phyloP scores from a whole-genome alignment of 2,329 filamentous ascomycete genomes.

The Beauveria rudraprayagi region DNA sequence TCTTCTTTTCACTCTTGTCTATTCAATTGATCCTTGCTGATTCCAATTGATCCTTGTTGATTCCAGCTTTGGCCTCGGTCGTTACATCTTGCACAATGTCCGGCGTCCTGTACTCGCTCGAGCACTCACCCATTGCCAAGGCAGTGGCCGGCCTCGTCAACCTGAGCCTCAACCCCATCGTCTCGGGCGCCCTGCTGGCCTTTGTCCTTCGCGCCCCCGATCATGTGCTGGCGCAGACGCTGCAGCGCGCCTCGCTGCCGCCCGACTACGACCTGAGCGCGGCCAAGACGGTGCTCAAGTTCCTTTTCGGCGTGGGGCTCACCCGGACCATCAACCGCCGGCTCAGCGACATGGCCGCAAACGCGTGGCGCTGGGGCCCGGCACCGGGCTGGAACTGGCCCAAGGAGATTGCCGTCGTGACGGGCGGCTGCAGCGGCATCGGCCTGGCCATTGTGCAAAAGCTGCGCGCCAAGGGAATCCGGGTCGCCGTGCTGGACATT shows the following conservation, averaged over 20 bases:
- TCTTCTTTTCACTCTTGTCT: background rate
- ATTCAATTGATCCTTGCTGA: too few relatives aligned
- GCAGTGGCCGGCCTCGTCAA: background rate
- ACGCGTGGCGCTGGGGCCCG: constrained; percentile 11
- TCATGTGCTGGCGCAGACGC: background rate
- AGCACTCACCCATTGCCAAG: constrained; percentile 2
- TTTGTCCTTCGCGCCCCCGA: background rate
- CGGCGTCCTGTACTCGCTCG: background rate
- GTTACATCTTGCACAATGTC: constrained; percentile 1
- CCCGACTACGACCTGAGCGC: constrained; percentile 1
- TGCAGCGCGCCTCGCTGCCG: constrained; percentile 7
- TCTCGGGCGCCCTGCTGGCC: constrained; percentile 1
- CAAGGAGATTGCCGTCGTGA: constrained; percentile 51
- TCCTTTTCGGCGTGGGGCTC: constrained; percentile 12
- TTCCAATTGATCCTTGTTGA: too few relatives aligned
- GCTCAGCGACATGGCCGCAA: constrained; percentile 13
- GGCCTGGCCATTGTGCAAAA: constrained; percentile 53
- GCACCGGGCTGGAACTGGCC: constrained; percentile 16
- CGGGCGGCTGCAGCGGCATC: constrained; percentile 63
- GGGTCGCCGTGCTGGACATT: constrained; percentile 62
- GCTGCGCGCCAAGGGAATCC: constrained; percentile 50
- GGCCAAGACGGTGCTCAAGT: constrained; percentile 7
- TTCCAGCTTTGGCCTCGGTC: background rate
- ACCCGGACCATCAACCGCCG: constrained; percentile 12
- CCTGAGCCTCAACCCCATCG: background rate